Base-by-base conservation (phyloP, 257 asterid genomes). In the Scutellaria galericulata region DNA sequence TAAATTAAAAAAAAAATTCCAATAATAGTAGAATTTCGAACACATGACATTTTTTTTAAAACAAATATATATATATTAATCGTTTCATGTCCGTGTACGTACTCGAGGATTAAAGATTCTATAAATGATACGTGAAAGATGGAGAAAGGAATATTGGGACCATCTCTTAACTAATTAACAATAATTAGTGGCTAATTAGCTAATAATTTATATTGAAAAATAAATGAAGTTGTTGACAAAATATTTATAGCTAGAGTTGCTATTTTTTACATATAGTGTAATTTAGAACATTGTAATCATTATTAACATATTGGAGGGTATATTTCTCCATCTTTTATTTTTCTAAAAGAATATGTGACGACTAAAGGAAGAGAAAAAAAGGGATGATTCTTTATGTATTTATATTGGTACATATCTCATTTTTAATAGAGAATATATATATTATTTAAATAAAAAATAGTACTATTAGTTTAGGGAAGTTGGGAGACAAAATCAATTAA, bases 401-500 rank as follows among this genome's bases (percentile, higher is more conserved):
- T 31, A 31, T 31, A 31, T 31, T 1, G 2, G 3, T 27, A 27
- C 3, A 27, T 27, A 18, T 27, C 2, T 27, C 37, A 31, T 3
- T 31, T 31, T 0, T 31, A 31, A 31, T 31, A 31, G 37, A 31
- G 37, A 4, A 31, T 31, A 31, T 31, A 31, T 31, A 31, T 1
- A 31, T 46, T 13, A 47, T 15, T 6, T 13, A 46, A 53, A 53
- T 35, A 24, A 39, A 48, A n/a, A 40, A 37, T 11, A 65, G 44
- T 14, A 35, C 3, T 11, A 55, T 59, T 18, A 31, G 39, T 7
- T n/a, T 60, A 14, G 9, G 24, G 58, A 39, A 71, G 74, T 77
- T 58, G 62, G 87, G 83, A 46, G 86, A 83, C 87, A 83, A 75
- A 64, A 60, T 48, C 31, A 73, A 77, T 55, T 44, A 81, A 70